phyloP scores from a whole-genome alignment of 352 stramenopile genomes.

The Globisporangium ultimum region DNA sequence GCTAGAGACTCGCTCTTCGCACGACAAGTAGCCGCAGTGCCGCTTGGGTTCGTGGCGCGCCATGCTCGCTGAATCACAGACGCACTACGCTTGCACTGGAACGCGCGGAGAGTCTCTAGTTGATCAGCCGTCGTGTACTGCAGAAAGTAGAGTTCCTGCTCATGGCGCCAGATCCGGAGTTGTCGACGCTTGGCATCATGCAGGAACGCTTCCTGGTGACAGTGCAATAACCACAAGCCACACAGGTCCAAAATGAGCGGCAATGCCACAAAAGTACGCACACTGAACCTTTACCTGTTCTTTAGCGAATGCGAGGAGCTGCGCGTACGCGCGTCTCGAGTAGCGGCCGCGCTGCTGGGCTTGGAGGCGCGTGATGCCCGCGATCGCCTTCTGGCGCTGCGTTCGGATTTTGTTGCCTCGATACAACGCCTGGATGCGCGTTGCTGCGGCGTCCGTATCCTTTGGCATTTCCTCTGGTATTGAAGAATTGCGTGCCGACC shows the following conservation, averaged over 20 bases:
- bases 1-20: conserved; percentile 6
- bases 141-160: conserved; percentile 69
- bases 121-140: conserved; percentile 46
- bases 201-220: conserved; percentile 32
- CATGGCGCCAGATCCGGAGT: conserved; percentile 51
- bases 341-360: conserved; percentile 55
- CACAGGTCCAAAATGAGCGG: not conserved
- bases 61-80: conserved; percentile 45
- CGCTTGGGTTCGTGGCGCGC: conserved; percentile 10
- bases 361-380: conserved; percentile 53
- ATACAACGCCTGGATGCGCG: conserved; percentile 52
- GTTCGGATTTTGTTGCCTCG: conserved; percentile 33
- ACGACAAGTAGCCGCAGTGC: not conserved
- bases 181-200: conserved; percentile 39
- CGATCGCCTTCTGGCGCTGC: conserved; percentile 25
- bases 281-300: conserved; percentile 28
- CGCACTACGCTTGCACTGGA: conserved; percentile 40
- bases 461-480: not conserved
- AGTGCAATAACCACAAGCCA: no score
- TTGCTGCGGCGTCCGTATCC: conserved; percentile 31
- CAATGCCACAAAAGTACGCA: not conserved
- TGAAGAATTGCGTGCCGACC: not conserved
- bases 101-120: conserved; percentile 36
- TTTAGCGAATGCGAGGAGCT: conserved; percentile 46
- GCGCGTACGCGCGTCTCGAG: conserved; percentile 44